Percentiles rank a stretch among this genome's conserved stretches.
Evolutionary conservation across 164 flowering plant species (phyloP).

Genomic region (Tetracentron sinense): DNA sequence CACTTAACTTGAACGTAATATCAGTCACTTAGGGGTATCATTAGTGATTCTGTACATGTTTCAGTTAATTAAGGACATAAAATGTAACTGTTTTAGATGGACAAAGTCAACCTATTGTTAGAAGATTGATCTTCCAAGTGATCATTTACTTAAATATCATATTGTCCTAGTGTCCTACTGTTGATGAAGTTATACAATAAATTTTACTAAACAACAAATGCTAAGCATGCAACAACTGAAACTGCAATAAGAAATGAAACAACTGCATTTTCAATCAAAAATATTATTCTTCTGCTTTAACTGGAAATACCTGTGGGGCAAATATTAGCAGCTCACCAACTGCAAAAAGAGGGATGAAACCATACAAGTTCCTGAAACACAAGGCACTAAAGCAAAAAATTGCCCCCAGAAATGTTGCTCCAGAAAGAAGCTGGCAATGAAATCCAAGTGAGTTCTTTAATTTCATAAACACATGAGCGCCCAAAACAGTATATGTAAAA

Average conservation of each 20-base stretch:
- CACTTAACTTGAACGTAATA: too few species aligned
- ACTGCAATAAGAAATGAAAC: neutral
- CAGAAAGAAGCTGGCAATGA: slow-evolving; percentile 74
- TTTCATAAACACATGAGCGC: neutral
- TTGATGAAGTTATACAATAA: too few species aligned
- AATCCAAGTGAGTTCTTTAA: slow-evolving; percentile 10
- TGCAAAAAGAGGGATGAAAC: slow-evolving; percentile 63
- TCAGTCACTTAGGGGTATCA: too few species aligned
- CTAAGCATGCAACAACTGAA: neutral
- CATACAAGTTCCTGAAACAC: slow-evolving; percentile 55
- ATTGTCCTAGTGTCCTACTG: neutral
- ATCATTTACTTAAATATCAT: too few species aligned
- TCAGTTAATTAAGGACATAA: too few species aligned
- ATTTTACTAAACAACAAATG: too few species aligned
- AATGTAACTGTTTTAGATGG: too few species aligned
- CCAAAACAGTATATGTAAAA: neutral
- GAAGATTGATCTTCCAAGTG: too few species aligned
- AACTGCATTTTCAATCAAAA: too few species aligned
- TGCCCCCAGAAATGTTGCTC: slow-evolving; percentile 77
- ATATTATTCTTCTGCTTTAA: neutral
- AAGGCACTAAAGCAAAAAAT: slow-evolving; percentile 85
- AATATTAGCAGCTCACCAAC: slow-evolving; percentile 84
- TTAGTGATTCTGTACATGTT: too few species aligned
- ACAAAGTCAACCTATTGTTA: too few species aligned
- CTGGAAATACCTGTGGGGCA: slow-evolving; percentile 75